These are phyloP conservation scores for Wickerhamomyces rabaulensis DNA, from an alignment of 805 yeast species.

Conservation along the genomic window DNA sequence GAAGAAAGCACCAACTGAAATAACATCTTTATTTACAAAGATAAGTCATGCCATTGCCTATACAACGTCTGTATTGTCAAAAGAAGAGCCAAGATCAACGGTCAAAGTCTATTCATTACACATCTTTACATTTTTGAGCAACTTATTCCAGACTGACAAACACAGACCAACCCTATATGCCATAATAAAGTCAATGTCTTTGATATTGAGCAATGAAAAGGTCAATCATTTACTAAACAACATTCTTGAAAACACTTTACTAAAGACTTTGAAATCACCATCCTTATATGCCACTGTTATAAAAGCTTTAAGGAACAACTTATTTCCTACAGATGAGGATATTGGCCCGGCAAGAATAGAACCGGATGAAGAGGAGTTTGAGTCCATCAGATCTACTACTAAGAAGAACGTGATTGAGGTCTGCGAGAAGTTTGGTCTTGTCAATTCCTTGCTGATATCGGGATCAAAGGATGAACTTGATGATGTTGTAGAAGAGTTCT, in stretches of 20 bases:
- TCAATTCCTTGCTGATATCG: constrained; percentile 17
- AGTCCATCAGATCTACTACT: constrained; percentile 24
- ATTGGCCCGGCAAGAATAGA: constrained; percentile 43
- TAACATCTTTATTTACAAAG: constrained; percentile 4
- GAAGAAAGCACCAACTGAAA: neutral
- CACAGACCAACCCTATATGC: constrained; percentile 29
- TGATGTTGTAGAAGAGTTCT: constrained; percentile 25
- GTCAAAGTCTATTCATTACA: constrained; percentile 11
- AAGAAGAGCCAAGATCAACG: neutral
- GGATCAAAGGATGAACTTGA: constrained; percentile 19
- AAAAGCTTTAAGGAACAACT: constrained; percentile 27
- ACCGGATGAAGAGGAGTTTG: constrained; percentile 37
- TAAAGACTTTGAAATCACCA: constrained; percentile 12
- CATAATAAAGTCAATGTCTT: constrained; percentile 19
- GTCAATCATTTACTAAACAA: constrained; percentile 18
- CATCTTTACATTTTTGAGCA: constrained; percentile 20
- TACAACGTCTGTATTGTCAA: constrained; percentile 7
- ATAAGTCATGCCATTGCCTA: constrained; percentile 14
- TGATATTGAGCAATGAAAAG: constrained; percentile 8
- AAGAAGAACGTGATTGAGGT: constrained; percentile 22
- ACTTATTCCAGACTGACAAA: constrained; percentile 13
- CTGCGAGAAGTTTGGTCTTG: constrained; percentile 12
- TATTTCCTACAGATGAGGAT: constrained; percentile 45
- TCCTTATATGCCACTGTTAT: constrained; percentile 19
- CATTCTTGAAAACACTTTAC: constrained; percentile 15